A percentile compares a stretch with the other conserved stretches of the same genome.
phyloP scores from a whole-genome alignment of 192 early-diverging fungal species.

The Dissophora ornata region DNA sequence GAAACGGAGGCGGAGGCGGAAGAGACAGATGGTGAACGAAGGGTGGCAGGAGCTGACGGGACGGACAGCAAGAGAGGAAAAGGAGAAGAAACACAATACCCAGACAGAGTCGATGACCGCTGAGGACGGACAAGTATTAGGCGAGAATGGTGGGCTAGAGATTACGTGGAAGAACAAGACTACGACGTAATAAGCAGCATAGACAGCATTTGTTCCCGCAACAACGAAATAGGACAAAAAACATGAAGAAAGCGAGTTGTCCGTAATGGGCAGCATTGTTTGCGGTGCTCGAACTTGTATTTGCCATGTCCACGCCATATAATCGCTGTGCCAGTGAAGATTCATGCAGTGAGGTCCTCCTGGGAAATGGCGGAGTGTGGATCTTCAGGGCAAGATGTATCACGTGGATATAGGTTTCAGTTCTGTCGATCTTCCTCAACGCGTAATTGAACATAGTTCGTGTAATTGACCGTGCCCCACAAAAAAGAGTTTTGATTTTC shows the following conservation, averaged over 20 bases:
- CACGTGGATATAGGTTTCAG: background rate
- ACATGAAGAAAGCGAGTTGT: too few relatives aligned
- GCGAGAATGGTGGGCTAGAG: conserved; percentile 50
- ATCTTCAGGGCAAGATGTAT: background rate
- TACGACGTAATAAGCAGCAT: too few relatives aligned
- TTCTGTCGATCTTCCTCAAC: background rate
- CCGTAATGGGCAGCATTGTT: too few relatives aligned
- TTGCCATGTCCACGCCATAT: too few relatives aligned
- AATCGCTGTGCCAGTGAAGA: too few relatives aligned
- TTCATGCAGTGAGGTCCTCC: too few relatives aligned
- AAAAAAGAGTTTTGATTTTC: too few relatives aligned
- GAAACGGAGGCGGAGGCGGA: conserved; percentile 48
- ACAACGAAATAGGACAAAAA: too few relatives aligned
- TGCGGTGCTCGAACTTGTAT: too few relatives aligned
- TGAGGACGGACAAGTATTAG: background rate
- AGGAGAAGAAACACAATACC: conserved; percentile 22
- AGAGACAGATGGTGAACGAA: conserved; percentile 50
- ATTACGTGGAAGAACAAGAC: conserved; percentile 44
- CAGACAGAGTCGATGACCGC: conserved; percentile 4
- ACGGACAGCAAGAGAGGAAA: conserved; percentile 48
- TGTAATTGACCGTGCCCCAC: conserved; percentile 8
- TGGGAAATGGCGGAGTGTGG: too few relatives aligned
- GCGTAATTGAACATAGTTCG: conserved; percentile 11
- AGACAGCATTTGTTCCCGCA: background rate
- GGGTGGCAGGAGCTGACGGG: conserved; percentile 53